Percentiles rank a stretch among this genome's conserved stretches.
Conservation (phyloP, 1,284 basidiomycete species). For the Meira nashicola region DNA sequence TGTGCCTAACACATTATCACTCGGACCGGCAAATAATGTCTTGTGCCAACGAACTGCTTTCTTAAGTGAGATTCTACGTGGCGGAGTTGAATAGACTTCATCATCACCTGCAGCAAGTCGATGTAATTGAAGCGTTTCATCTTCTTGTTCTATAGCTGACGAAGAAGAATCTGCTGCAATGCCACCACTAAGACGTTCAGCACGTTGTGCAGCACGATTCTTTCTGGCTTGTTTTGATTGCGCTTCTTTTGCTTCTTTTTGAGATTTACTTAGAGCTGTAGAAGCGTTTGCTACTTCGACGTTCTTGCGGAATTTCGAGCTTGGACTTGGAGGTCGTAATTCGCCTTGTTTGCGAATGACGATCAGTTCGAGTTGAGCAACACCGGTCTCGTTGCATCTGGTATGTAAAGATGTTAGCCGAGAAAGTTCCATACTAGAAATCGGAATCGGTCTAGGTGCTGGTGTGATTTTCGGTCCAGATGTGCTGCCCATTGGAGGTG, state of each 20-base stretch:
- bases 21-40: neutral
- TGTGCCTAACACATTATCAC: neutral
- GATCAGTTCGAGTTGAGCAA: neutral
- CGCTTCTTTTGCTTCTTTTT: neutral
- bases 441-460: neutral
- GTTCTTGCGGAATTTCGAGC: neutral
- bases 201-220: neutral
- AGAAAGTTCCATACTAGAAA: neutral
- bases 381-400: neutral
- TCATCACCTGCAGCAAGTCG: neutral
- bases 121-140: neutral
- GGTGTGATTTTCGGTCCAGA: too few species aligned
- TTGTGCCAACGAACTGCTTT: neutral
- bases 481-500: neutral
- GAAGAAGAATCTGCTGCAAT: neutral
- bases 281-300: neutral
- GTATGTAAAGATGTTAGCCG: neutral
- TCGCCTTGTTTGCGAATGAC: conserved; percentile 1
- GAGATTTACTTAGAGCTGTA: too few species aligned
- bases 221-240: neutral
- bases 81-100: neutral
- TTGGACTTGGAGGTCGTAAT: neutral
- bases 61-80: neutral
- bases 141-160: too few species aligned
- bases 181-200: neutral